Conservation (phyloP, 2,329 filamentous ascomycete genomes). For the Fusarium haematococcum region DNA sequence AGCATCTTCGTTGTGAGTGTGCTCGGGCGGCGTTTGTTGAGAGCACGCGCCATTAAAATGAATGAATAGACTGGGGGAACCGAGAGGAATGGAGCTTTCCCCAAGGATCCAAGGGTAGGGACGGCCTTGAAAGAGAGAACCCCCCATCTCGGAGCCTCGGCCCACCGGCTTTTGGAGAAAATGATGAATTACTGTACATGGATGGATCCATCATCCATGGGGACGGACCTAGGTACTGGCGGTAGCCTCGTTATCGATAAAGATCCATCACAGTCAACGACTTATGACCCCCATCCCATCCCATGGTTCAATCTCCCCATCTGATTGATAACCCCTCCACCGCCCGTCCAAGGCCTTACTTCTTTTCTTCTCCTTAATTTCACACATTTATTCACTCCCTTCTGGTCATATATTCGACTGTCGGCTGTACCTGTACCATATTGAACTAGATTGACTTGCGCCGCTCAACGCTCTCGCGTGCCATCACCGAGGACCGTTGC, state of each 20-base stretch:
- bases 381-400: background rate
- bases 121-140: background rate
- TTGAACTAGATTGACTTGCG: background rate
- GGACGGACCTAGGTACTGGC: background rate
- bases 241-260: conserved; percentile 37
- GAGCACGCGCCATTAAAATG: conserved; percentile 27
- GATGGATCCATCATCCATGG: background rate
- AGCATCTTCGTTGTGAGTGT: conserved; percentile 7
- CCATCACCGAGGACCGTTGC: conserved; percentile 1
- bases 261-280: conserved; percentile 13
- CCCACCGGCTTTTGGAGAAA: conserved; percentile 39
- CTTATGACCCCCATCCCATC: background rate
- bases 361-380: background rate
- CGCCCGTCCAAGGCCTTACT: conserved; percentile 7
- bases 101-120: conserved; percentile 5
- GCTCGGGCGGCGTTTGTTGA: conserved; percentile 26
- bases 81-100: conserved; percentile 17
- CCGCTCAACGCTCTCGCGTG: conserved; percentile 13
- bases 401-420: background rate
- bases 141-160: conserved; percentile 38
- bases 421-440: background rate
- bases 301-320: conserved; percentile 29
- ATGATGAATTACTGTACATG: conserved; percentile 7
- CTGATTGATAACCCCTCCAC: conserved; percentile 38
- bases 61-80: background rate